Conservation (phyloP, 768 basidiomycete species). For the Podaxis carcinomalis region DNA sequence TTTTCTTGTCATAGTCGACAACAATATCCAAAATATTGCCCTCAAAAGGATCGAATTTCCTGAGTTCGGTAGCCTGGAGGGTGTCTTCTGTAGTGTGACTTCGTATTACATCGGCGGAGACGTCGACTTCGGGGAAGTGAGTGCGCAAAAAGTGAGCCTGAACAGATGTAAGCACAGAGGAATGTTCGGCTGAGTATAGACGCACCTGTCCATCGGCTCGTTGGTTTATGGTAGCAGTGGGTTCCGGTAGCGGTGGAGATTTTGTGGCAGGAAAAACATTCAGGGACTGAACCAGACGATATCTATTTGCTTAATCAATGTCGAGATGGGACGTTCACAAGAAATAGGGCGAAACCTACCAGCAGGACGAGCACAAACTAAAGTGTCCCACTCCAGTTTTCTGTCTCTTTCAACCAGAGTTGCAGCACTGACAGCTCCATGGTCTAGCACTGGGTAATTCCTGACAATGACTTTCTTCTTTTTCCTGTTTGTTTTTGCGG, state of each 20-base stretch:
- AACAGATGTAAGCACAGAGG: background rate
- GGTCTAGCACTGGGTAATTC: conserved; percentile 51
- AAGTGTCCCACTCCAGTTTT: conserved; percentile 49
- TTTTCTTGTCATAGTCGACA: conserved; percentile 17
- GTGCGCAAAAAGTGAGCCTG: conserved; percentile 73
- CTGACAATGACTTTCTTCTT: conserved; percentile 19
- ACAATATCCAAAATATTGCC: conserved; percentile 51
- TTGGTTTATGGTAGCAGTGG: conserved; percentile 34
- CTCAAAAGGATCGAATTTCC: conserved; percentile 49
- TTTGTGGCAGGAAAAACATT: conserved; percentile 60
- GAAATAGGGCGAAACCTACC: background rate
- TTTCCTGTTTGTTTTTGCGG: conserved; percentile 24
- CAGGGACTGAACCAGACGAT: conserved; percentile 17
- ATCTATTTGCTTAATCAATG: background rate
- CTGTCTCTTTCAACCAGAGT: conserved; percentile 44
- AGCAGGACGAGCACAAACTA: conserved; percentile 21
- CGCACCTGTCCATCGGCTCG: conserved; percentile 67
- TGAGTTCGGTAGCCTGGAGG: conserved; percentile 25
- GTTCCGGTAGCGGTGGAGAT: conserved; percentile 25
- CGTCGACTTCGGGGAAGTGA: conserved; percentile 67
- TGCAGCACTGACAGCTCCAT: conserved; percentile 52
- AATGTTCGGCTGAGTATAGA: background rate
- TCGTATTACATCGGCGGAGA: conserved; percentile 64
- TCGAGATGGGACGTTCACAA: too few species aligned
- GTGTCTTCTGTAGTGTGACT: conserved; percentile 49